Percentiles rank a stretch among this genome's conserved stretches.
Evolutionary conservation across 176 grass and related monocot genomes (phyloP).

Genomic region (Zea luxurians): DNA sequence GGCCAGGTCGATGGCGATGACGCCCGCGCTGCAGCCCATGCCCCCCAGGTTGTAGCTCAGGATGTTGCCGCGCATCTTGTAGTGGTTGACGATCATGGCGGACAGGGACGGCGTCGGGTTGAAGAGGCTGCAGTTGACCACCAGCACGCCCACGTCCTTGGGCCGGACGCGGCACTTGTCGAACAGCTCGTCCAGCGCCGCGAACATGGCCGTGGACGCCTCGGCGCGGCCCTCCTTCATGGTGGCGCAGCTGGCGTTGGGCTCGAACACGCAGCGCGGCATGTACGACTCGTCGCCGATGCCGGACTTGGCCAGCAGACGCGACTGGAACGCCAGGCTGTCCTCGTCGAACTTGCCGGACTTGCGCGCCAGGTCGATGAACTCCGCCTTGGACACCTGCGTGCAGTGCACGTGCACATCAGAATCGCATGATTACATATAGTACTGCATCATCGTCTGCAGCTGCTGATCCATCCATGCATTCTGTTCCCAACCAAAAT

Average conservation of each 20-base stretch:
- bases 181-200: slow-evolving; percentile 86
- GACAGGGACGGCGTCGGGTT: slow-evolving; percentile 93
- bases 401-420: too few relatives aligned
- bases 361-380: slow-evolving; percentile 77
- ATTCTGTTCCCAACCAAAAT: too few relatives aligned
- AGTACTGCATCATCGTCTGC: too few relatives aligned
- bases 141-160: slow-evolving; percentile 87
- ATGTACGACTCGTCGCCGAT: slow-evolving; percentile 96
- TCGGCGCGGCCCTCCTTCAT: slow-evolving; percentile 96
- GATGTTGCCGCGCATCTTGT: slow-evolving; percentile 98
- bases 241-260: slow-evolving; percentile 78
- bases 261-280: slow-evolving; percentile 67
- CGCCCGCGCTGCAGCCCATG: slow-evolving; percentile 94
- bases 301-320: slow-evolving; percentile 79
- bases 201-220: slow-evolving; percentile 69
- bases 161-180: slow-evolving; percentile 92
- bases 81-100: slow-evolving; percentile 99
- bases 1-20: slow-evolving; percentile 82
- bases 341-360: slow-evolving; percentile 95
- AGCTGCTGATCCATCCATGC: too few relatives aligned
- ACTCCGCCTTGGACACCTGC: slow-evolving; percentile 78
- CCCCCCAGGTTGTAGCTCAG: slow-evolving; percentile 99
- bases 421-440: too few relatives aligned
- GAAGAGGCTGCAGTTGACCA: slow-evolving; percentile 99
- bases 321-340: slow-evolving; percentile 86